phyloP scores from a whole-genome alignment of 371 early-diverging fungal genomes.

The Entomophthora muscae region DNA sequence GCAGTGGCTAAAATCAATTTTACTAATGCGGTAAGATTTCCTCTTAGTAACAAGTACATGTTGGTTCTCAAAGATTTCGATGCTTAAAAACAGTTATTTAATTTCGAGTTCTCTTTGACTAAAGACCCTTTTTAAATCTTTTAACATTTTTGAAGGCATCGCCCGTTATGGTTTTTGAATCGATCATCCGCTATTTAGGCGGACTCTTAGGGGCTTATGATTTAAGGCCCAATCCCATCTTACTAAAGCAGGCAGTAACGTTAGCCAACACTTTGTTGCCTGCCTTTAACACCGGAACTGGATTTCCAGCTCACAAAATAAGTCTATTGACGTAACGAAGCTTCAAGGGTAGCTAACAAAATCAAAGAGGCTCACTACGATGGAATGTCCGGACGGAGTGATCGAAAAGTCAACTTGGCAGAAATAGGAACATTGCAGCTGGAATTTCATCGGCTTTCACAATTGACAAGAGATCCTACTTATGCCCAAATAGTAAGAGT shows the following conservation, averaged over 20 bases:
- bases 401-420: slow-evolving; percentile 28
- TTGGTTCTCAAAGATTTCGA: no score
- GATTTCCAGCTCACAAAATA: slow-evolving; percentile 27
- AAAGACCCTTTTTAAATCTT: no score
- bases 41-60: no score
- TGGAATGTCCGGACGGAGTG: neutral
- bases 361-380: neutral
- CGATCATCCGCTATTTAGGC: slow-evolving; percentile 55
- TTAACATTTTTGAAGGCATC: no score
- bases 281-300: slow-evolving; percentile 39
- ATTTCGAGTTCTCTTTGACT: no score
- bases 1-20: slow-evolving; percentile 17
- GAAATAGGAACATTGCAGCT: slow-evolving; percentile 74
- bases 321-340: slow-evolving; percentile 9
- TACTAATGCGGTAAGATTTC: neutral
- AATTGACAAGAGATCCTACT: slow-evolving; percentile 40
- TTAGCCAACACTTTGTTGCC: slow-evolving; percentile 28
- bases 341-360: neutral
- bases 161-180: slow-evolving; percentile 39
- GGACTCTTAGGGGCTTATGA: slow-evolving; percentile 41
- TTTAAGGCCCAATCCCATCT: slow-evolving; percentile 15
- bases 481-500: slow-evolving; percentile 23
- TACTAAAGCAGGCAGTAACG: slow-evolving; percentile 26
- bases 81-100: no score
- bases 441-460: slow-evolving; percentile 64